These are phyloP conservation scores for Halocafeteria seosinensis DNA, from an alignment of 108 stramenopile species.

Conservation along the genomic window DNA sequence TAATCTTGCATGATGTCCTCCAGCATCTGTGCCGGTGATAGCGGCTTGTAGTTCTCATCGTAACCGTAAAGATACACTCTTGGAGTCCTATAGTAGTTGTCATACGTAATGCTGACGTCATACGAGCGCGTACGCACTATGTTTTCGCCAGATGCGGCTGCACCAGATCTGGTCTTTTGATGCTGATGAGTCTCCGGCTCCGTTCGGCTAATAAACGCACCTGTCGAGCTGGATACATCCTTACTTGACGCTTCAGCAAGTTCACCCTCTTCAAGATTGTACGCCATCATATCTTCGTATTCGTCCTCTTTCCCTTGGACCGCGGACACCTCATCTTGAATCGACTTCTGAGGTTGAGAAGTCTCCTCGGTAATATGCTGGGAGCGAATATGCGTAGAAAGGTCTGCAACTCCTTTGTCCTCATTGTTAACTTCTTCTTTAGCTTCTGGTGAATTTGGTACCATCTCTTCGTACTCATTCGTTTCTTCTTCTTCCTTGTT, in stretches of 20 bases:
- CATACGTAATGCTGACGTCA: slow-evolving; percentile 87
- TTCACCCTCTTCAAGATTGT: slow-evolving; percentile 60
- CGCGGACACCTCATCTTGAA: not conserved
- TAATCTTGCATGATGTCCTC: slow-evolving; percentile 94
- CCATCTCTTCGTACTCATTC: not conserved
- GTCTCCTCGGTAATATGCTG: not conserved
- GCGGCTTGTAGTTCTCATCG: slow-evolving; percentile 50
- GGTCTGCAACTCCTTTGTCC: not conserved
- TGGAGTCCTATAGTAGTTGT: slow-evolving; percentile 95
- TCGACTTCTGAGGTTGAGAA: not conserved
- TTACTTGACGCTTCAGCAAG: slow-evolving; percentile 52
- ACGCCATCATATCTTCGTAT: slow-evolving; percentile 62
- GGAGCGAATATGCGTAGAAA: not conserved
- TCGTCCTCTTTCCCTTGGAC: slow-evolving; percentile 30
- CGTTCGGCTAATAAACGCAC: too few relatives aligned
- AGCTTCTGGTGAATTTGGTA: not conserved
- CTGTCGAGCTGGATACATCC: too few relatives aligned
- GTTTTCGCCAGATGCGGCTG: slow-evolving; percentile 30
- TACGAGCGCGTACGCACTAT: slow-evolving; percentile 70
- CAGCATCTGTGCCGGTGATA: slow-evolving; percentile 73
- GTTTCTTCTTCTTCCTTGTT: not conserved
- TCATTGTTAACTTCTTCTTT: not conserved
- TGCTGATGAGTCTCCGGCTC: too few relatives aligned
- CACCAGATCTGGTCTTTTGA: too few relatives aligned
- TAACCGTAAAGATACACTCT: slow-evolving; percentile 88